Percentiles rank a stretch among this genome's conserved stretches.
Evolutionary conservation across 306 rosid genomes (phyloP).

Genomic region (Macrotyloma uniflorum): DNA sequence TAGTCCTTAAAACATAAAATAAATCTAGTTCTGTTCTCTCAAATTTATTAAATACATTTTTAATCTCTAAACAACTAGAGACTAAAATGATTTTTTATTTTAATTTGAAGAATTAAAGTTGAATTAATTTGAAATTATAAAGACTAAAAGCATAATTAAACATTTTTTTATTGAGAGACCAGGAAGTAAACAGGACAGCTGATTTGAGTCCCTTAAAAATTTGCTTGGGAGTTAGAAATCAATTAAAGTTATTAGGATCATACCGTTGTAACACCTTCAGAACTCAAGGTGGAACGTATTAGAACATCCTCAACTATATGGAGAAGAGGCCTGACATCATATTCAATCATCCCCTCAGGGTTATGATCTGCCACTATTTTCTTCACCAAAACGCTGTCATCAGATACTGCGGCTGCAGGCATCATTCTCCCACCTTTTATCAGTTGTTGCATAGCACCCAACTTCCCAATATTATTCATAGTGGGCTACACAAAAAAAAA

Average conservation of each 20-base stretch:
- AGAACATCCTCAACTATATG: constrained; percentile 62
- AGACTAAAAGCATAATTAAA: too few species aligned
- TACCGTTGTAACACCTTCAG: constrained; percentile 43
- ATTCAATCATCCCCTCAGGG: constrained; percentile 51
- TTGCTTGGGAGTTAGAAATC: background rate
- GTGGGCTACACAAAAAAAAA: constrained; percentile 23
- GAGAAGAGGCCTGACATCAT: constrained; percentile 58
- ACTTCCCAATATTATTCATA: constrained; percentile 43
- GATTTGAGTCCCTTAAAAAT: background rate
- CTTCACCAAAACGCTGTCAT: constrained; percentile 51
- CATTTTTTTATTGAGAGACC: background rate
- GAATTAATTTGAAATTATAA: too few species aligned
- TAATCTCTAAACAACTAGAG: too few species aligned
- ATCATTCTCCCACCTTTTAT: constrained; percentile 41
- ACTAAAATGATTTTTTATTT: too few species aligned
- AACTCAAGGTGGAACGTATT: constrained; percentile 36
- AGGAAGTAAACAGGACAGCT: background rate
- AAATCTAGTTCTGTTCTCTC: too few species aligned
- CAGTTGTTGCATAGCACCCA: constrained; percentile 48
- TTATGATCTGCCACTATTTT: constrained; percentile 53
- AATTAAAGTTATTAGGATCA: background rate
- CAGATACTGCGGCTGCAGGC: constrained; percentile 43
- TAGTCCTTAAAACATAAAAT: too few species aligned
- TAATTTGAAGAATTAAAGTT: too few species aligned
- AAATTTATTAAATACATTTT: too few species aligned